These are phyloP conservation scores for Yamadazyma jaroonii DNA, from an alignment of 1,139 yeast species.

Conservation along the genomic window DNA sequence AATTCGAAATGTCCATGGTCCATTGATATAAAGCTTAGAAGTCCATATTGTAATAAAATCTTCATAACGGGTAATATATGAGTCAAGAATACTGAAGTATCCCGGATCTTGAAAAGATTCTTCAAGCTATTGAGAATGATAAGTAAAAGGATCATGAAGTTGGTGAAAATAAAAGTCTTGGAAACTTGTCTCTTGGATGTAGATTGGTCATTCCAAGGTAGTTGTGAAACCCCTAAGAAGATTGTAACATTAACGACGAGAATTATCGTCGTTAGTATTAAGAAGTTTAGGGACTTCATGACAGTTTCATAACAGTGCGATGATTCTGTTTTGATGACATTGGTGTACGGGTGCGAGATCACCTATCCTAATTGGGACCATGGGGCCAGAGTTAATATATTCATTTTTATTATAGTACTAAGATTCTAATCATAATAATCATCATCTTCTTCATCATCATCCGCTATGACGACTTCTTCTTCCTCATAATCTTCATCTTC, in stretches of 20 bases:
- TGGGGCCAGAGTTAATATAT: neutral
- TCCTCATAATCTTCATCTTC: conserved; percentile 8
- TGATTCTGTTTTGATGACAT: too few species aligned
- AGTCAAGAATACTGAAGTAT: conserved; percentile 8
- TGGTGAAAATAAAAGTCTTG: conserved; percentile 12
- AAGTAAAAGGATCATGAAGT: conserved; percentile 8
- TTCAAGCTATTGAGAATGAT: conserved; percentile 10
- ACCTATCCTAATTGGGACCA: neutral
- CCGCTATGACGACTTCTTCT: conserved; percentile 1
- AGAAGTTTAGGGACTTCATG: conserved; percentile 2
- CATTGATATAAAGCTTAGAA: conserved; percentile 13
- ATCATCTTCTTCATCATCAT: conserved; percentile 7
- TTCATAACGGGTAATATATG: conserved; percentile 13
- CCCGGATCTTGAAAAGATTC: conserved; percentile 11
- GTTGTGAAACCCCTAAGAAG: neutral
- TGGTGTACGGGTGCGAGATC: too few species aligned
- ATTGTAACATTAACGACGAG: neutral
- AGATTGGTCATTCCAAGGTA: conserved; percentile 1
- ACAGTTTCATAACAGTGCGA: neutral
- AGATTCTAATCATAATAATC: conserved; percentile 6
- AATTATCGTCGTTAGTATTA: neutral
- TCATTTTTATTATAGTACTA: neutral
- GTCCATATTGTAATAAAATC: conserved; percentile 11
- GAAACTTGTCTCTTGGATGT: conserved; percentile 3
- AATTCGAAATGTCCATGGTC: conserved; percentile 6